Percentiles rank a stretch among this genome's conserved stretches.
Conservation (phyloP, 1,139 yeast genomes). For the Spathaspora sp. region DNA sequence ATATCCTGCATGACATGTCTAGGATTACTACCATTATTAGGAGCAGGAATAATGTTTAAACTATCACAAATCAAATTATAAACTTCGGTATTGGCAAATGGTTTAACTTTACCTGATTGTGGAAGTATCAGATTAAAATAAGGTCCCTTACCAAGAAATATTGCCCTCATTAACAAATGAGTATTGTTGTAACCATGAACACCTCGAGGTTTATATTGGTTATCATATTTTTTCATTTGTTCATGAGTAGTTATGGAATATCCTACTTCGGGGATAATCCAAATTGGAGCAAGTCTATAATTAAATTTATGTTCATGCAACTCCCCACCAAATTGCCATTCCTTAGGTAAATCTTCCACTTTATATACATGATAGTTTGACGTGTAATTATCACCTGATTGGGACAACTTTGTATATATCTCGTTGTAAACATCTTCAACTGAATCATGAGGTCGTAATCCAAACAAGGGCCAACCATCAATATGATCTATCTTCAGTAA, state of each 20-base stretch:
- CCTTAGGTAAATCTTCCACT: constrained; percentile 59
- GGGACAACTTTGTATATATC: constrained; percentile 21
- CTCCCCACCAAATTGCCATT: constrained; percentile 66
- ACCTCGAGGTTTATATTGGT: constrained; percentile 64
- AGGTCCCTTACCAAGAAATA: constrained; percentile 82
- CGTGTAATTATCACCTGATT: constrained; percentile 16
- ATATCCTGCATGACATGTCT: constrained; percentile 24
- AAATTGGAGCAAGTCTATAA: constrained; percentile 75
- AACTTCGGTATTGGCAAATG: constrained; percentile 72
- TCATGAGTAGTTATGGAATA: constrained; percentile 69
- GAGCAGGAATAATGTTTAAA: constrained; percentile 53
- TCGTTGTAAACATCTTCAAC: constrained; percentile 21
- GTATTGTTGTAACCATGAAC: constrained; percentile 83
- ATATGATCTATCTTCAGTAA: constrained; percentile 53
- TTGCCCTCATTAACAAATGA: constrained; percentile 77
- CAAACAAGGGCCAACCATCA: constrained; percentile 92
- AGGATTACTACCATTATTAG: constrained; percentile 56
- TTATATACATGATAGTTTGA: constrained; percentile 43
- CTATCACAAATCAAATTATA: constrained; percentile 76
- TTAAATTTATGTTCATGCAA: constrained; percentile 40
- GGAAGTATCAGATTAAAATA: constrained; percentile 46
- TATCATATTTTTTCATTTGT: constrained; percentile 49
- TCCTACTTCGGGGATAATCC: constrained; percentile 84
- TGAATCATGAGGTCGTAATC: constrained; percentile 57
- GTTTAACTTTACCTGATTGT: constrained; percentile 41